Base-by-base conservation (phyloP, 202 grass and related monocot genomes). In the Carex arenaria region DNA sequence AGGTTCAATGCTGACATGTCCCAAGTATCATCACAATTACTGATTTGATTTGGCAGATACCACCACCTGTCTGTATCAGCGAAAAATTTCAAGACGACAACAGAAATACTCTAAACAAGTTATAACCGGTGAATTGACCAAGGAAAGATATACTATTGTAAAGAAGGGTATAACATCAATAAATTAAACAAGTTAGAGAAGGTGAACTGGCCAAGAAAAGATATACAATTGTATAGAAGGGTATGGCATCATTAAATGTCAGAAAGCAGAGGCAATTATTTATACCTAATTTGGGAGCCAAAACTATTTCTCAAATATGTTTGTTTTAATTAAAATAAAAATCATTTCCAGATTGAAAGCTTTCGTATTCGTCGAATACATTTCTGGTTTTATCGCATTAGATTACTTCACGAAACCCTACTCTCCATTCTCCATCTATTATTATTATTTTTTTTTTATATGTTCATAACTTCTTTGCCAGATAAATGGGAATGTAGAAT, bases 401-500 rank as follows among this genome's bases (percentile, higher is more conserved):
- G 68, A 61, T 80, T 42, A 19, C 55, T 81, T 73, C 70, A 34
- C 65, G 60, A 84, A 77, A 72, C 43, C n/a, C 52, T 73, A 52
- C 69, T 28, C 22, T 26, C 42, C 69, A 45, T 69, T 42, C 20
- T 52, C 54, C 31, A 38, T 59, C 5, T 4, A 78, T 38, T 18
- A 60, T 38, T 18, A 60, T 57, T 78, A 78, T 8, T 19, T 60
- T 22, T 75, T 26, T 3, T 60, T 60, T 31, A 20, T 20, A 1
- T 78, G 49, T 61, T 52, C 45, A 69, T 86, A 53, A 74, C 28
- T 82, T 70, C 69, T 86, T 71, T 82, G 73, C 54, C 67, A 95
- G 96, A 90, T 99, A 83, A 93, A 49, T 56, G 93, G 96, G 49
- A 75, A 85, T 74, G 93, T 75, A 67, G 96, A 93, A 85, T 83